phyloP scores from a whole-genome alignment of 306 rosid genomes.

The Gynostemma pentaphyllum region DNA sequence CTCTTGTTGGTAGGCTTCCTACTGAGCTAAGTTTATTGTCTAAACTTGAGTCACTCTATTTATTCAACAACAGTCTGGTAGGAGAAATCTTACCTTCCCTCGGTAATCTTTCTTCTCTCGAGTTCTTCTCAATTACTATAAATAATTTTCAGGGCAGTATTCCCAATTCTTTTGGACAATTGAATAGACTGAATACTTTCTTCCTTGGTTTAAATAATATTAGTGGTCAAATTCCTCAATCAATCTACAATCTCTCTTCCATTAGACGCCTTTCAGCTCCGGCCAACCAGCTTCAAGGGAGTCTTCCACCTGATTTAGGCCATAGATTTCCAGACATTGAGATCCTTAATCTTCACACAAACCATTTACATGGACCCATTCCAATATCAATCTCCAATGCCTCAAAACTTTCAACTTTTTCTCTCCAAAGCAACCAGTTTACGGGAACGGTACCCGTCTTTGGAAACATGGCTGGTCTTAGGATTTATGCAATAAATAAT shows the following conservation, averaged over 20 bases:
- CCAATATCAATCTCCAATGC: conserved; percentile 15
- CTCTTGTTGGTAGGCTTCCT: conserved; percentile 7
- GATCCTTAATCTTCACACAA: background rate
- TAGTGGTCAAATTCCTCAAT: conserved; percentile 12
- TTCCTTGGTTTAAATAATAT: background rate
- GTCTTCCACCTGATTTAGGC: conserved; percentile 14
- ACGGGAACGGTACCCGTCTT: conserved; percentile 15
- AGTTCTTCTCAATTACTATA: background rate
- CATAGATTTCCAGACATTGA: conserved; percentile 6
- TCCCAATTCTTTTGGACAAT: conserved; percentile 10
- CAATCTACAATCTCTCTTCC: conserved; percentile 13
- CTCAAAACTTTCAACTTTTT: background rate
- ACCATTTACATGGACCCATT: conserved; percentile 9
- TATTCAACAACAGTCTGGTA: background rate
- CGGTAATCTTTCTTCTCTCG: conserved; percentile 15
- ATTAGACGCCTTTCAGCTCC: background rate
- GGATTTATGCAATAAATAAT: too few relatives aligned
- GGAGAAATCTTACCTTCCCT: conserved; percentile 16
- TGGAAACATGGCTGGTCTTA: background rate
- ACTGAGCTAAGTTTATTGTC: background rate
- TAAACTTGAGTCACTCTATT: background rate
- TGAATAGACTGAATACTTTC: background rate
- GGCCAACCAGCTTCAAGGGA: conserved; percentile 8
- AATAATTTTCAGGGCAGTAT: conserved; percentile 16
- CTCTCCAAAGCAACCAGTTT: background rate